Percentiles rank a stretch among this genome's conserved stretches.
Evolutionary conservation across 2,329 filamentous ascomycete genomes (phyloP).

Genomic region (Alternaria sp.): DNA sequence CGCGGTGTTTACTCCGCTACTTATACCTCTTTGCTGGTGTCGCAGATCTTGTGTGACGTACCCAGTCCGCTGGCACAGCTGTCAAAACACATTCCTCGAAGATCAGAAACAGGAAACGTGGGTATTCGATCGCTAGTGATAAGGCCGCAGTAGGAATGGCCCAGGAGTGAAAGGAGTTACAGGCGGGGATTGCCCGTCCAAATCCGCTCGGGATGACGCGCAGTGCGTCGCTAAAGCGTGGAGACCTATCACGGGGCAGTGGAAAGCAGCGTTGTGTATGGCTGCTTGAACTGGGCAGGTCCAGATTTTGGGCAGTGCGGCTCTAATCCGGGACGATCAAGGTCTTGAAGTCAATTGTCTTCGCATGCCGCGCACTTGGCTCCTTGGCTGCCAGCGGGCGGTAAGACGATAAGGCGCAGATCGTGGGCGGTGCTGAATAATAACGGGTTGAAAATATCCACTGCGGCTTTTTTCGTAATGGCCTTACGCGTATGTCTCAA

Average conservation of each 20-base stretch:
- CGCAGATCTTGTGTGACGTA: background rate
- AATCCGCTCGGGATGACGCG: conserved; percentile 12
- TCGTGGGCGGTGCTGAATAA: conserved; percentile 1
- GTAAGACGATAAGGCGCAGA: conserved; percentile 9
- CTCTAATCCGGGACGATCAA: conserved; percentile 1
- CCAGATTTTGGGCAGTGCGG: background rate
- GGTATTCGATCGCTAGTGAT: conserved; percentile 6
- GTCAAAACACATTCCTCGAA: conserved; percentile 8
- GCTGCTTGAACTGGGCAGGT: background rate
- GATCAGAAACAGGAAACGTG: conserved; percentile 6
- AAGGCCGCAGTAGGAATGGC: background rate
- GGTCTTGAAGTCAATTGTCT: conserved; percentile 10
- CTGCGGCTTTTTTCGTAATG: background rate
- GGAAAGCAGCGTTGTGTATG: conserved; percentile 1
- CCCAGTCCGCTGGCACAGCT: background rate
- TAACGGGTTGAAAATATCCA: background rate
- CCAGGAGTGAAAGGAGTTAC: conserved; percentile 12
- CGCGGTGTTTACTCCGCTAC: background rate
- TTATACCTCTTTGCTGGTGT: background rate
- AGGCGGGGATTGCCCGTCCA: conserved; percentile 8
- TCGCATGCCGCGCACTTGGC: conserved; percentile 22
- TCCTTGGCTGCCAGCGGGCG: conserved; percentile 16
- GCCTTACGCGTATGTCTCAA: background rate
- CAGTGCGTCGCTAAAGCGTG: conserved; percentile 3
- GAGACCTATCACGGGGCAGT: background rate